Percentiles rank a stretch among this genome's conserved stretches.
These are phyloP conservation scores for Fusarium sarcochroum DNA, from an alignment of 2,329 filamentous ascomycete species.

Conservation along the genomic window DNA sequence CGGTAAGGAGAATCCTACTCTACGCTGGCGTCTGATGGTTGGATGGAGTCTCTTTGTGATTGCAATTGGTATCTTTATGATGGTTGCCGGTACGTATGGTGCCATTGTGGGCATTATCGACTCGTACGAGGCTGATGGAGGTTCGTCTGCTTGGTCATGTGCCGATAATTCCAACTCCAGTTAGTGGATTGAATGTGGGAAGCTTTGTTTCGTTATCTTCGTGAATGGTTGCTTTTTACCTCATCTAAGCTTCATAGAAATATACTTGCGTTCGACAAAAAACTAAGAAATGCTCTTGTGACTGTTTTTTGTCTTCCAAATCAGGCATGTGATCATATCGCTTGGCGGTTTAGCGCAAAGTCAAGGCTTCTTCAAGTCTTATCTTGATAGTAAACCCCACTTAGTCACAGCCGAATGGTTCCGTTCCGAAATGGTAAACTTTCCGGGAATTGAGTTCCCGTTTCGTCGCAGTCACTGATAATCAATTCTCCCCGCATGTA, in stretches of 20 bases:
- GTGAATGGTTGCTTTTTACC: background rate
- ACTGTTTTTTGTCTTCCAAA: background rate
- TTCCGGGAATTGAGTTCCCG: background rate
- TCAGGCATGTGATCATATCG: background rate
- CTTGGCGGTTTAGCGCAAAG: background rate
- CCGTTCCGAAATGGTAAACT: background rate
- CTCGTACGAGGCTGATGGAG: background rate
- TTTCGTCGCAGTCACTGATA: background rate
- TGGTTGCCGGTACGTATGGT: background rate
- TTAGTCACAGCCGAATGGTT: background rate
- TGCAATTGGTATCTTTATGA: background rate
- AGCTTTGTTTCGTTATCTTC: background rate
- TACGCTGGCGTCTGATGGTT: background rate
- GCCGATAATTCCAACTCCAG: background rate
- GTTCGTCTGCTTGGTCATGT: background rate
- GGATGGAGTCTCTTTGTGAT: background rate
- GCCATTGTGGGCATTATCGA: background rate
- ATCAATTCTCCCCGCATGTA: background rate
- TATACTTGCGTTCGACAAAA: background rate
- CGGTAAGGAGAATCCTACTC: background rate
- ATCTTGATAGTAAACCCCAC: background rate
- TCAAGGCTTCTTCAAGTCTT: no score
- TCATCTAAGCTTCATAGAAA: background rate
- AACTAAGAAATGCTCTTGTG: background rate
- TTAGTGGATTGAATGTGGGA: background rate